A percentile compares a stretch with the other conserved stretches of the same genome.
Evolutionary conservation across 371 early-diverging fungal genomes (phyloP).

Genomic region (Mortierella sp.): DNA sequence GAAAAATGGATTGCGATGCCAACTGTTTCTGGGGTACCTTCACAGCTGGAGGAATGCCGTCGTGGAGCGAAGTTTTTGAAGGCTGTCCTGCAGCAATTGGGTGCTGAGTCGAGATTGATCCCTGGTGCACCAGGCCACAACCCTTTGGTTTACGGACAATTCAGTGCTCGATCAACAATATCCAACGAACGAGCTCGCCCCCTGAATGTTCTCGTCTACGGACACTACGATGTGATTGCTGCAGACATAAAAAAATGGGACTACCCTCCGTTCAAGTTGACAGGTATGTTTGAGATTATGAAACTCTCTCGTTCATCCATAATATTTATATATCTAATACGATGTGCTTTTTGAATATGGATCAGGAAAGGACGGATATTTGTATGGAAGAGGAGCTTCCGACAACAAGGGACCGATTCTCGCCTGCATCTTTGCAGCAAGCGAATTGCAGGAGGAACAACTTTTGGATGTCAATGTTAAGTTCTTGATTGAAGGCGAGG

Average conservation of each 20-base stretch:
- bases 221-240: slow-evolving; percentile 88
- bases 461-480: slow-evolving; percentile 77
- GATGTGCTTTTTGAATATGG: slow-evolving; percentile 6
- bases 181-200: slow-evolving; percentile 17
- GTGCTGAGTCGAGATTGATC: slow-evolving; percentile 78
- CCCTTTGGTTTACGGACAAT: slow-evolving; percentile 83
- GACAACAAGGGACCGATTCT: slow-evolving; percentile 90
- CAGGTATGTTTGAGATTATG: slow-evolving; percentile 46
- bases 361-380: slow-evolving; percentile 74
- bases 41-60: slow-evolving; percentile 80
- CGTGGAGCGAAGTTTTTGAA: slow-evolving; percentile 82
- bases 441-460: slow-evolving; percentile 75
- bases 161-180: slow-evolving; percentile 56
- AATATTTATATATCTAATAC: not conserved
- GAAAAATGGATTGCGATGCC: slow-evolving; percentile 79
- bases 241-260: slow-evolving; percentile 75
- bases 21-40: slow-evolving; percentile 76
- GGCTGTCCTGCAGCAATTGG: slow-evolving; percentile 77
- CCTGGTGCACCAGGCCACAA: slow-evolving; percentile 76
- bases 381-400: slow-evolving; percentile 86
- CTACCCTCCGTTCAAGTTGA: slow-evolving; percentile 65
- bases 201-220: slow-evolving; percentile 81
- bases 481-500: slow-evolving; percentile 89
- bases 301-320: not conserved
- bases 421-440: slow-evolving; percentile 82